Base-by-base conservation (phyloP, 2,329 filamentous ascomycete genomes). In the Hypoxylon sp. region DNA sequence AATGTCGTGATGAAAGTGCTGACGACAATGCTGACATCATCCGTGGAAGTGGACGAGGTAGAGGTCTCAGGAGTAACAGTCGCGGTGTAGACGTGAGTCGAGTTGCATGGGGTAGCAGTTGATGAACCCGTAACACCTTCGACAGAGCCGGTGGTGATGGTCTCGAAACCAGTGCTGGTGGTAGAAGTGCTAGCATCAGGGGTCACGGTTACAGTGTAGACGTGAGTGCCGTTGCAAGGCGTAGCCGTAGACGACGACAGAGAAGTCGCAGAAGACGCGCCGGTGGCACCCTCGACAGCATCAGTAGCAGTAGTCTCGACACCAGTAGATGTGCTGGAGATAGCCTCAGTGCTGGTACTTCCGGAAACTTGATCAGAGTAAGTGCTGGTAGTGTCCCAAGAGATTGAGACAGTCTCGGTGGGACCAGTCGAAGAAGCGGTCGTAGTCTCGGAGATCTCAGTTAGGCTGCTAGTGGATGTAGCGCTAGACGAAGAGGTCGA, bases 1-100 rank as follows among this genome's bases (percentile, higher is more conserved):
- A 50, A 50, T 6, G 65, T 67, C 4, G 62, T 64, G 28, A 68
- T 25, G 48, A 61, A 55, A 1, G 65, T 68, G 41, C 49, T 65
- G 43, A 51, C 57, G 21, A 66, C 36, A 3, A 61, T 49, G 19
- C 32, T 38, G 56, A 21, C 28, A 41, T 50, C 52, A n/a, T n/a
- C 46, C 11, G 48, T 32, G 14, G 57, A 45, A 13, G 49, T 52
- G 32, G 38, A 25, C 9, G 55, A 48, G 34, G 50, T 13, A 13
- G 51, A 34, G 21, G 38, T 2, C 11, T 10, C 23, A 7, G 59
- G 17, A 2, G 32, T 28, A 7, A 52, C 36, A 14, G 49, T 55
- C 5, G 62, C 43, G 13, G 53, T 68, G 48, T 55, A 41, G 13
- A 11, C 13, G 2, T 11, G 2, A 5, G 65, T 64, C 2, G 36